These are phyloP conservation scores for Globisporangium rhizosaccharum DNA, from an alignment of 352 stramenopile species.

Conservation along the genomic window DNA sequence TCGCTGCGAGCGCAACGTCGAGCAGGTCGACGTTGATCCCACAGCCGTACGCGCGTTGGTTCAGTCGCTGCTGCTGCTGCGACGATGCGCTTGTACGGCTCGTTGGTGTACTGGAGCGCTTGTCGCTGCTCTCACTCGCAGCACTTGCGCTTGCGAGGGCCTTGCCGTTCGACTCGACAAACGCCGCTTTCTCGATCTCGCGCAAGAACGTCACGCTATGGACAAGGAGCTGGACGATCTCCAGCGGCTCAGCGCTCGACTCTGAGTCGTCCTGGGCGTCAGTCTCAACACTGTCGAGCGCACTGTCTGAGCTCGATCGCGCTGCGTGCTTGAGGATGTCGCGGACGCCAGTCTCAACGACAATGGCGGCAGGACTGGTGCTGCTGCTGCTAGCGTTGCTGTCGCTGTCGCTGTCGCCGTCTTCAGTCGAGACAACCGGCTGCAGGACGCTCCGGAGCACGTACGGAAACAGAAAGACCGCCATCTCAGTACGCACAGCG, in stretches of 20 bases:
- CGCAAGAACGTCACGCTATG: constrained; percentile 78
- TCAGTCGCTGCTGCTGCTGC: constrained; percentile 9
- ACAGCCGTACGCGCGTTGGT: constrained; percentile 45
- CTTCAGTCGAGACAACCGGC: not conserved
- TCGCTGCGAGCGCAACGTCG: constrained; percentile 52
- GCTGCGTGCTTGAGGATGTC: constrained; percentile 25
- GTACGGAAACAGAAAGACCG: constrained; percentile 77
- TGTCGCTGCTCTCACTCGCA: constrained; percentile 7
- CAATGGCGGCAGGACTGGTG: constrained; percentile 12
- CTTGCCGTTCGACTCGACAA: constrained; percentile 59
- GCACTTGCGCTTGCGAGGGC: constrained; percentile 7
- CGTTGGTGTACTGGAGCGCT: not conserved
- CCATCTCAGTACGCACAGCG: constrained; percentile 42
- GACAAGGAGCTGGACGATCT: constrained; percentile 64
- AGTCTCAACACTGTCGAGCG: not conserved
- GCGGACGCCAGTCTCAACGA: constrained; percentile 38
- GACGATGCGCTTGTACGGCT: not conserved
- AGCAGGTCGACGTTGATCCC: constrained; percentile 60
- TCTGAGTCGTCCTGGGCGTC: not conserved
- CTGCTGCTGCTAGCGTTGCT: too few relatives aligned
- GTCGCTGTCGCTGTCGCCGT: not conserved
- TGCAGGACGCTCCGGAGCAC: constrained; percentile 35
- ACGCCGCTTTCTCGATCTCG: constrained; percentile 67
- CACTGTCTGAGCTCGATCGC: not conserved
- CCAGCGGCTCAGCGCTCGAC: constrained; percentile 16